Base-by-base conservation (phyloP, 2,329 filamentous ascomycete genomes). In the Clarireedia paspali region DNA sequence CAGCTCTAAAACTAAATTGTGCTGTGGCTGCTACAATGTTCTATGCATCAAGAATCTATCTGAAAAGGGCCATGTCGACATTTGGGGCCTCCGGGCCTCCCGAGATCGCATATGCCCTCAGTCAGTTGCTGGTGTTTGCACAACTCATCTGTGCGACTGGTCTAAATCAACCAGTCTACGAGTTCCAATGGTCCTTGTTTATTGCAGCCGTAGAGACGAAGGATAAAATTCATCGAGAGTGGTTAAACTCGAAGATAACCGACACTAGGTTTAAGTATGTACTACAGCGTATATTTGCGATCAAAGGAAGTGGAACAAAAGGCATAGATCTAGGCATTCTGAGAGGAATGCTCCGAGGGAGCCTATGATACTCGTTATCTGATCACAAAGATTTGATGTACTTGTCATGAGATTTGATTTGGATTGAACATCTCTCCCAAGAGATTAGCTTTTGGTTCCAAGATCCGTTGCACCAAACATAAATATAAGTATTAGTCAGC, bases 111-210 rank as follows among this genome's bases (percentile, higher is more conserved):
- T n/a, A 44, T 17, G 14, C 30, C 5, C 50, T 54, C 1, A 45
- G 45, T 9, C 57, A 59, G 24, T 39, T 59, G 2, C 20, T 57
- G 12, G 30, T 44, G 1, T 57, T 50, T 27, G 55, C 50, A 6
- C 40, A 52, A 24, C 47, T 53, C 6, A 34, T 57, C 30, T 57
- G 50, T 44, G 34, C 34, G 20, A 40, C n/a, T 5, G 55, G 50
- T 10, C 27, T 34, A 6, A 30, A 51, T 15, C 57, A 59, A 14
- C 55, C 50, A 1, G 57, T 59, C 1, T 59, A 57, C 36, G 56
- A 59, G 34, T 60, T 60, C 30, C 59, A 60, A 47, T 61, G 59
- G 59, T 55, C 58, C 17, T 27, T 61, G 14, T 60, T 61, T 26
- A 57, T 58, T 47, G 56, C 58, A n/a, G 53, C 48, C 3, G 17